These are phyloP conservation scores for Arthrobotrys entomopaga DNA, from an alignment of 2,329 filamentous ascomycete species.

Conservation along the genomic window DNA sequence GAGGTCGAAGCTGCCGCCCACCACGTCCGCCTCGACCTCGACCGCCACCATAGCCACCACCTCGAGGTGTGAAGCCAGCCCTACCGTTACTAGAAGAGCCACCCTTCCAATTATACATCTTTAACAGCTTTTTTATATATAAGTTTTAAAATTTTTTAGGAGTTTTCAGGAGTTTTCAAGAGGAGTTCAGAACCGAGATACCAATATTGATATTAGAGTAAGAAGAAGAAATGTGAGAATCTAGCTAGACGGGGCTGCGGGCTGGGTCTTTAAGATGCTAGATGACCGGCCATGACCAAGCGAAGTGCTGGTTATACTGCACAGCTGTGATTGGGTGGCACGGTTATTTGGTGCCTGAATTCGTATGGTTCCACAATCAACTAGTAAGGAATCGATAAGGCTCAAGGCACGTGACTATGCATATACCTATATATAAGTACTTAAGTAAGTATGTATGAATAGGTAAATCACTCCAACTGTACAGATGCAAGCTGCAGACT, in stretches of 20 bases:
- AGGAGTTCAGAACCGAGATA: constrained; percentile 21
- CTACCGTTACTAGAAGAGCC: constrained; percentile 34
- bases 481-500: constrained; percentile 5
- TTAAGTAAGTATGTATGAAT: too few species aligned
- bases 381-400: constrained; percentile 2
- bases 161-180: too few species aligned
- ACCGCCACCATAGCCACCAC: constrained; percentile 1
- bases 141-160: too few species aligned
- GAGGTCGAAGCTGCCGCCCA: constrained; percentile 15
- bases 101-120: constrained; percentile 33
- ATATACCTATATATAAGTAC: too few species aligned
- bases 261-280: constrained; percentile 25
- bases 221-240: constrained; percentile 31
- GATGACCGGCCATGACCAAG: constrained; percentile 16
- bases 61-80: constrained; percentile 27
- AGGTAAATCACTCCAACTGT: constrained; percentile 9
- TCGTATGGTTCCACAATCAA: too few species aligned
- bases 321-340: neutral
- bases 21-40: constrained; percentile 10
- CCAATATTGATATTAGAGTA: too few species aligned
- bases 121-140: constrained; percentile 21
- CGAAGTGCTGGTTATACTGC: constrained; percentile 20
- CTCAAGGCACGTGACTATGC: constrained; percentile 9
- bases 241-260: too few species aligned
- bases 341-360: too few species aligned